These are phyloP conservation scores for Cyclocybe cylindracea DNA, from an alignment of 768 basidiomycete species.

Conservation along the genomic window DNA sequence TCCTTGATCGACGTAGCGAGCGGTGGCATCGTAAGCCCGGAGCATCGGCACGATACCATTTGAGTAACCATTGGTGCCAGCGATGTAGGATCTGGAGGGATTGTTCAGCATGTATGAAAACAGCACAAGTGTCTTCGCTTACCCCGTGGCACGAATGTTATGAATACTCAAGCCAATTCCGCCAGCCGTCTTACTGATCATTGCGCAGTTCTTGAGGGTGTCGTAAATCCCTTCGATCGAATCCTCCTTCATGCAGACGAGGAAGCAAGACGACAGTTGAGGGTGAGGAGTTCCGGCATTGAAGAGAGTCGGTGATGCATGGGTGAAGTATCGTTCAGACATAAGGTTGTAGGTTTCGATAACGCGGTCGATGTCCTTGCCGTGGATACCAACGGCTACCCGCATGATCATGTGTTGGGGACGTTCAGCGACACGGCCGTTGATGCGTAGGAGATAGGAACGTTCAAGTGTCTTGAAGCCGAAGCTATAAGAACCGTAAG, in stretches of 20 bases:
- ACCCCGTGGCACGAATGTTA: slow-evolving; percentile 95
- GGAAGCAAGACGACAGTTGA: slow-evolving; percentile 97
- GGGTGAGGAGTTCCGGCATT: slow-evolving; percentile 95
- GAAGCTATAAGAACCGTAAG: slow-evolving; percentile 53
- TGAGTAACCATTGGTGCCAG: slow-evolving; percentile 98
- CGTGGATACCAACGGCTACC: slow-evolving; percentile 97
- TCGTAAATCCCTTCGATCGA: slow-evolving; percentile 99
- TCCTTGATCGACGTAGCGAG: slow-evolving; percentile 98
- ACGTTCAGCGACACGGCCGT: slow-evolving; percentile 93
- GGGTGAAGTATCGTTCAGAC: slow-evolving; percentile 98
- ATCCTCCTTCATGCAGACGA: slow-evolving; percentile 98
- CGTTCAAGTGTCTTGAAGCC: slow-evolving; percentile 99
- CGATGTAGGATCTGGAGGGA: slow-evolving; percentile 84
- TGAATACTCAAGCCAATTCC: slow-evolving; percentile 97
- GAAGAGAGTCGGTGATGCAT: slow-evolving; percentile 97
- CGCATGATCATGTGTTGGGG: slow-evolving; percentile 99
- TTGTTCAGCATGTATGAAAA: not conserved
- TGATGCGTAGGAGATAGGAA: slow-evolving; percentile 92
- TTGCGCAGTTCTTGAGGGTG: slow-evolving; percentile 95
- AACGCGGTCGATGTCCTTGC: slow-evolving; percentile 81
- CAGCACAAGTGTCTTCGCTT: slow-evolving; percentile 21
- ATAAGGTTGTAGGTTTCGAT: slow-evolving; percentile 94
- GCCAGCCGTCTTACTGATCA: slow-evolving; percentile 99
- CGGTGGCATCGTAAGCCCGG: slow-evolving; percentile 95
- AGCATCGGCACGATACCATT: slow-evolving; percentile 99